Evolutionary conservation across 176 grass and related monocot genomes (phyloP).

Genomic region (Phoenix dactylifera): DNA sequence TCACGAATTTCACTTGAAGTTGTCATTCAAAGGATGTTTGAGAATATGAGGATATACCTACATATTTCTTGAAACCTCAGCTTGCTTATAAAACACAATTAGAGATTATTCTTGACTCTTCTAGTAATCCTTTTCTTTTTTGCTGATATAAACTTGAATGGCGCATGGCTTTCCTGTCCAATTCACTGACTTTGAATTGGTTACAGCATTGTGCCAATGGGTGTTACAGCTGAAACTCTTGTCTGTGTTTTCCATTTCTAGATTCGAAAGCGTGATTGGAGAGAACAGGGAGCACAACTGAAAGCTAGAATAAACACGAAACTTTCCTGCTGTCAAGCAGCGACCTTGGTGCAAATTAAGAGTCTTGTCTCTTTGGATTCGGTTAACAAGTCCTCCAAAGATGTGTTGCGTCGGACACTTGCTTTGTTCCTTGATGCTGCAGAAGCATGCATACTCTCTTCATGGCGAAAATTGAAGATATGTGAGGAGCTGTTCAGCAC

Average conservation of each 20-base stretch:
- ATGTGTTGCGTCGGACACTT: constrained; percentile 78
- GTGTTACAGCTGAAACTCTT: too few relatives aligned
- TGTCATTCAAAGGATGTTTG: too few relatives aligned
- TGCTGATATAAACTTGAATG: too few relatives aligned
- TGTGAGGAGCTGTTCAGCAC: constrained; percentile 86
- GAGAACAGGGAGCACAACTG: constrained; percentile 76
- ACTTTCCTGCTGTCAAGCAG: constrained; percentile 79
- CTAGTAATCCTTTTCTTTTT: too few relatives aligned
- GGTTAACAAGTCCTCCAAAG: constrained; percentile 76
- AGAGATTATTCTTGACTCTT: too few relatives aligned
- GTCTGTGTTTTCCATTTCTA: constrained; percentile 23
- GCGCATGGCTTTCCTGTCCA: too few relatives aligned
- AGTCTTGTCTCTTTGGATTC: constrained; percentile 46
- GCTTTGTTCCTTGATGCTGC: constrained; percentile 78
- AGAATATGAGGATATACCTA: too few relatives aligned
- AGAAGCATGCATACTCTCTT: constrained; percentile 86
- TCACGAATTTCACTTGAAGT: too few relatives aligned
- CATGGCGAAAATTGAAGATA: constrained; percentile 82
- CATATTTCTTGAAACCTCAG: too few relatives aligned
- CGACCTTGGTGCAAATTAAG: constrained; percentile 63
- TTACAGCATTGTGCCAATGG: too few relatives aligned
- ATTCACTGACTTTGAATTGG: too few relatives aligned
- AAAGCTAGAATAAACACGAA: constrained; percentile 92
- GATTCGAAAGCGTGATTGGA: constrained; percentile 98
- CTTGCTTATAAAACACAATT: too few relatives aligned